A percentile compares a stretch with the other conserved stretches of the same genome.
phyloP scores from a whole-genome alignment of 2,329 filamentous ascomycete genomes.

The Lecanicillium sp. region DNA sequence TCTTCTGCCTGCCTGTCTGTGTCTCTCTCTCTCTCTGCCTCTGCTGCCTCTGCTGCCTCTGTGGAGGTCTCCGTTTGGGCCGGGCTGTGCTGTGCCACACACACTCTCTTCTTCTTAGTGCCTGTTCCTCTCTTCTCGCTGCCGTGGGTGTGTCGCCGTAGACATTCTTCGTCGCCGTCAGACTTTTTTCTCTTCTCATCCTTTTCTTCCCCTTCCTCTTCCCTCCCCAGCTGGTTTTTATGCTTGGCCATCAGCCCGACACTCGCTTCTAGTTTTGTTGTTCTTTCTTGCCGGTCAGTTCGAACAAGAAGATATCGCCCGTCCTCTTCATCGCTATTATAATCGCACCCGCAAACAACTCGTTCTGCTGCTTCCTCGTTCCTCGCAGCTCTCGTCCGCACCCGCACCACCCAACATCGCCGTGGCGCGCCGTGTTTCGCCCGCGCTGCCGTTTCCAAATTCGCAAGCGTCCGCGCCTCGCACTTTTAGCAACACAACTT shows the following conservation, averaged over 20 bases:
- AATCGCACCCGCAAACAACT: not conserved
- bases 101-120: not conserved
- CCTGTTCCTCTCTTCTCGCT: constrained; percentile 1
- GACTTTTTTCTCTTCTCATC: constrained; percentile 12
- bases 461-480: not conserved
- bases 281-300: not conserved
- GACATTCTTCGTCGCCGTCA: constrained; percentile 11
- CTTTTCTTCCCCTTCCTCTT: constrained; percentile 4
- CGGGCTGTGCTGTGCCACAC: not conserved
- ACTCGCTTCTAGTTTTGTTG: constrained; percentile 1
- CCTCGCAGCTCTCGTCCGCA: too few species aligned
- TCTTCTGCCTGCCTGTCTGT: not conserved
- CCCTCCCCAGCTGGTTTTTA: constrained; percentile 3
- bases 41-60: not conserved
- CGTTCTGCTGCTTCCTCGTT: not conserved
- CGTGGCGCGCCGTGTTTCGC: constrained; percentile 2
- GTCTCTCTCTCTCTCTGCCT: not conserved
- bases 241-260: constrained; percentile 7
- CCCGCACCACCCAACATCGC: too few species aligned
- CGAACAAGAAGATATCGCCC: not conserved
- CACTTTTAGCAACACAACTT: constrained; percentile 11
- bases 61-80: too few species aligned
- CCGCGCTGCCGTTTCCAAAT: constrained; percentile 5
- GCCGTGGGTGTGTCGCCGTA: constrained; percentile 5
- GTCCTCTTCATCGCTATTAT: not conserved